Evolutionary conservation across 495 filamentous ascomycete genomes (phyloP).

Genomic region (Penicillium robsamsonii): DNA sequence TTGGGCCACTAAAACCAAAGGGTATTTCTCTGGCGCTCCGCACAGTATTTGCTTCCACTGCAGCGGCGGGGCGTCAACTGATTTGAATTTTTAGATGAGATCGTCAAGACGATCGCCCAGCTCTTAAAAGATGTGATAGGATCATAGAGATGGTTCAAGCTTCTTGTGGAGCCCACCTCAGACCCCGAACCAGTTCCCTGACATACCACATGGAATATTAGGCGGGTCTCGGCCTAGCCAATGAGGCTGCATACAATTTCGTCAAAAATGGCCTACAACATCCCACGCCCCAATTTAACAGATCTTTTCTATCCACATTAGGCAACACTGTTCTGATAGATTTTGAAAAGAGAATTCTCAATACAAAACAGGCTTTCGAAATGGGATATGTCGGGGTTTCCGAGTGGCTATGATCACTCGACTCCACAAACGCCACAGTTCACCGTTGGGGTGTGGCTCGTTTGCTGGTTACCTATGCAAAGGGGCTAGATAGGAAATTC

Average conservation of each 20-base stretch:
- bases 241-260: constrained; percentile 13
- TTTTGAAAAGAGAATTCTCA: neutral
- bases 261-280: constrained; percentile 4
- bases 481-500: constrained; percentile 1
- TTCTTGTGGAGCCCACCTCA: constrained; percentile 17
- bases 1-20: neutral
- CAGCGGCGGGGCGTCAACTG: neutral
- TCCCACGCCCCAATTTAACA: constrained; percentile 2
- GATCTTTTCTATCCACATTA: neutral
- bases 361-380: neutral
- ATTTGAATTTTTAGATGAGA: constrained; percentile 23
- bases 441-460: constrained; percentile 27
- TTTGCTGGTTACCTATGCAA: neutral
- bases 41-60: too few species aligned
- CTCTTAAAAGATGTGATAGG: constrained; percentile 8
- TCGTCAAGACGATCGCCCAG: constrained; percentile 21
- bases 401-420: constrained; percentile 16
- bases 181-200: constrained; percentile 7
- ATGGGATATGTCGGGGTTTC: constrained; percentile 15
- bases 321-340: constrained; percentile 18
- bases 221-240: neutral
- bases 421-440: constrained; percentile 20
- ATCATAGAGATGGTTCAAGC: constrained; percentile 13
- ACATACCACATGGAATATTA: constrained; percentile 1
- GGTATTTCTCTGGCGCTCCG: neutral